Conservation (phyloP, 345 rosid genomes). For the Syzygium grande region DNA sequence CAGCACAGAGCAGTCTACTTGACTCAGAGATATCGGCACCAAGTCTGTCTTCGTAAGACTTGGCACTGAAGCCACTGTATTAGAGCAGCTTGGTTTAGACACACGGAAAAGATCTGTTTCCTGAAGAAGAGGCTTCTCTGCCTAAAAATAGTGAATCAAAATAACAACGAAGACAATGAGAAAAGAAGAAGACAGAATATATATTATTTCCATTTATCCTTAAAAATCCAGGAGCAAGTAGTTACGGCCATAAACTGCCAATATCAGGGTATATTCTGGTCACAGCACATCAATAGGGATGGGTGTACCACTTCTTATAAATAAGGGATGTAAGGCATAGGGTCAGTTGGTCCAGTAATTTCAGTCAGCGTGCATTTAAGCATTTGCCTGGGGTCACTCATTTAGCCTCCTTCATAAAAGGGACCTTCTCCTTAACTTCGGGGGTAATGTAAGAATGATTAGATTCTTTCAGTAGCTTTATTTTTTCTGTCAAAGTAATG, state of each 20-base stretch:
- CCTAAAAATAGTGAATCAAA: slow-evolving; percentile 8
- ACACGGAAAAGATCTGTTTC: neutral
- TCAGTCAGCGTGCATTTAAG: neutral
- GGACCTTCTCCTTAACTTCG: neutral
- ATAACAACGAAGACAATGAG: neutral
- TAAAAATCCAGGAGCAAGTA: neutral
- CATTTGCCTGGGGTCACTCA: neutral
- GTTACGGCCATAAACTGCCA: neutral
- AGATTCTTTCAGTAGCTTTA: neutral
- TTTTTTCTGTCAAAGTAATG: neutral
- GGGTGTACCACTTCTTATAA: neutral
- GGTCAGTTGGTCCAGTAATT: neutral
- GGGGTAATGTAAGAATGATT: neutral
- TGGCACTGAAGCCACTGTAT: slow-evolving; percentile 3
- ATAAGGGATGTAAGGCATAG: neutral
- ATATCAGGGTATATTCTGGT: neutral
- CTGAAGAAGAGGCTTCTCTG: slow-evolving; percentile 13
- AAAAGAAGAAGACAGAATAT: neutral
- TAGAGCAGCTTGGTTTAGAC: slow-evolving; percentile 19
- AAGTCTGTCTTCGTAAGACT: slow-evolving; percentile 30
- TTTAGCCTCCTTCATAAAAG: neutral
- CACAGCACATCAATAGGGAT: neutral
- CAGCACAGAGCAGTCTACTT: slow-evolving; percentile 64
- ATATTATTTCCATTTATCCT: neutral
- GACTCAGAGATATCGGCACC: slow-evolving; percentile 79